Evolutionary conservation across 2,329 filamentous ascomycete species (phyloP), one percentile per base, ranked within the genome.

Genomic region (Xylaria digitata): DNA sequence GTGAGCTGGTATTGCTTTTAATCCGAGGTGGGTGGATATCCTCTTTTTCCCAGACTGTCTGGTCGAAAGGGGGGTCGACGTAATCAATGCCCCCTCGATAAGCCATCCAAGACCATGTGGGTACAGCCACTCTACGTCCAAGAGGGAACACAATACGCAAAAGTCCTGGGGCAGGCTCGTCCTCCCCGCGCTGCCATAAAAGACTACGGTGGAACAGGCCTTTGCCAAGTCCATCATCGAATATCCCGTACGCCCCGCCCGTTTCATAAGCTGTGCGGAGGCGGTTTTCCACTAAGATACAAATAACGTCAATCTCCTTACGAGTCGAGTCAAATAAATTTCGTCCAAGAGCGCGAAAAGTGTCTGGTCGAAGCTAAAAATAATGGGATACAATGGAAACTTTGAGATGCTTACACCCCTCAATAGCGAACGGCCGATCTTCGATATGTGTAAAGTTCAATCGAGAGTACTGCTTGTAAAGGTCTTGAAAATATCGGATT

Each of bases 21-120:
- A 40, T 23, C 37, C 50, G 43, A 1, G 63, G 63, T 11, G 63
- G 58, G 19, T 52, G 55, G n/a, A 66, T 64, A 11, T 64, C 50
- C 4, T 58, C 19, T 9, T 15, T 46, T 42, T 65, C 64, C 67
- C 67, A 69, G 15, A 59, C 48, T 15, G 52, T 53, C 17, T 50
- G 26, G n/a, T 67, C 53, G 40, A 69, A 67, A 9, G 55, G 55
- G 1, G 50, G 61, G 5, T 55, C 56, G 11, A 69, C 50, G 26
- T 67, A 69, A 37, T 69, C 67, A 40, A 69, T 69, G 8, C 55
- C 63, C n/a, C 67, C 67, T 8, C 15, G 34, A 37, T 67, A 69
- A 4, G 53, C 57, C 67, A 69, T 69, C 67, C 67, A 69, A 8
- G 67, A 69, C 67, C 67, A 69, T 2, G 52, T 58, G 2, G 66